Evolutionary conservation across 1,139 yeast genomes (phyloP), one percentile per base, ranked within the genome.

Genomic region (Candida pseudocylindracea): DNA sequence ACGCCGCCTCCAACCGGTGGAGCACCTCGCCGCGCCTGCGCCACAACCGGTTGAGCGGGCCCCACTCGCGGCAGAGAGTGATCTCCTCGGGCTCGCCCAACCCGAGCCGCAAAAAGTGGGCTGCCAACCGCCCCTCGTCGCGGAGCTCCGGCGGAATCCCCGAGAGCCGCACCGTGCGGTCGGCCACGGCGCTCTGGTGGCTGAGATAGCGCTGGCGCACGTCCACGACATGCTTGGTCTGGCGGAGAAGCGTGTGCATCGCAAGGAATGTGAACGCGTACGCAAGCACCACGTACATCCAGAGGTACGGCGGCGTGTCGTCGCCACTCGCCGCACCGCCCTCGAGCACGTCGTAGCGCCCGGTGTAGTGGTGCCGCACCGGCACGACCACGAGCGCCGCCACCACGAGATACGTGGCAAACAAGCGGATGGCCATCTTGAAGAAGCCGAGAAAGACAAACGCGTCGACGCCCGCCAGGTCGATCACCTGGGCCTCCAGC

Each of bases 81-180:
- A 85, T 63, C 0, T 74, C 61, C 26, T 75, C 67, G 1, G 85
- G 93, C 37, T 67, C 71, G 2, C 94, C 95, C 31, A 85, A 74
- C 24, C 76, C 74, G 31, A 85, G 55, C 12, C 65, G 62, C 41
- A 80, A 91, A 28, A 88, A 73, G 45, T 80, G 88, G 31, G 69
- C 63, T 36, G 67, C 72, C 41, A 88, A 54, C 10, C 67, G 70
- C 20, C 63, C 61, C 40, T 73, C 88, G 34, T 71, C 72, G 36
- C 95, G 57, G 29, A 83, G 54, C 33, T 72, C 71, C 0, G 79
- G 74, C 0, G 96, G 95, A n/a, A 88, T 80, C 0, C 96, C 96
- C 31, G 88, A 76, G 25, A 88, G 51, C 36, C 91, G 58, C 34
- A 88, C 78, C 0, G 98, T 88, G 44, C 95, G 60, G 56, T 88